Percentiles rank a stretch among this genome's conserved stretches.
phyloP scores from a whole-genome alignment of 78 protist species.

The Polysphondylium violaceum region DNA sequence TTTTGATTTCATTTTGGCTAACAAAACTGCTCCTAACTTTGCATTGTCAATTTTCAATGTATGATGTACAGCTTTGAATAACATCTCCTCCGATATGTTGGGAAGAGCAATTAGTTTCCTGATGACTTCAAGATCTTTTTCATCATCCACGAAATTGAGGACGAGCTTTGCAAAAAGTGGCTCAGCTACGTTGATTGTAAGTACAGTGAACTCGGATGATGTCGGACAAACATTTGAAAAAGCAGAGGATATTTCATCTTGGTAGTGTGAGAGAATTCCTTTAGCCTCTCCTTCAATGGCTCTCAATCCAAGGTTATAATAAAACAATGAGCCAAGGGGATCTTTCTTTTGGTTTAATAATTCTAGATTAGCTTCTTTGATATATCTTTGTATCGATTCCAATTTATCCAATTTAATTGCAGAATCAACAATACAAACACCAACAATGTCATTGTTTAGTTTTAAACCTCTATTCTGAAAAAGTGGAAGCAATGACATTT shows the following conservation, averaged over 20 bases:
- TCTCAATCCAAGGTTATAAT: slow-evolving; percentile 16
- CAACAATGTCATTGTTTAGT: background rate
- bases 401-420: slow-evolving; percentile 10
- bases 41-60: no score
- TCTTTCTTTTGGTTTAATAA: background rate
- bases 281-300: background rate
- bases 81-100: no score
- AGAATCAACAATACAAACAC: background rate
- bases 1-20: no score
- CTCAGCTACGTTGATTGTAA: no score
- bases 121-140: no score
- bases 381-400: background rate
- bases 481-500: slow-evolving; percentile 14
- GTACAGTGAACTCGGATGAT: no score
- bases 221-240: background rate
- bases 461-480: slow-evolving; percentile 21
- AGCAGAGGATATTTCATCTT: background rate
- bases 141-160: no score
- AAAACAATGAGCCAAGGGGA: background rate
- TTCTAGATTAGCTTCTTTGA: slow-evolving; percentile 5
- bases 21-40: no score
- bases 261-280: background rate
- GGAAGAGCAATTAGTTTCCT: no score
- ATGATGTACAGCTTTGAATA: no score
- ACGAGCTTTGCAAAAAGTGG: no score